Conservation (phyloP, 768 basidiomycete species). For the Leccinellum albellum region DNA sequence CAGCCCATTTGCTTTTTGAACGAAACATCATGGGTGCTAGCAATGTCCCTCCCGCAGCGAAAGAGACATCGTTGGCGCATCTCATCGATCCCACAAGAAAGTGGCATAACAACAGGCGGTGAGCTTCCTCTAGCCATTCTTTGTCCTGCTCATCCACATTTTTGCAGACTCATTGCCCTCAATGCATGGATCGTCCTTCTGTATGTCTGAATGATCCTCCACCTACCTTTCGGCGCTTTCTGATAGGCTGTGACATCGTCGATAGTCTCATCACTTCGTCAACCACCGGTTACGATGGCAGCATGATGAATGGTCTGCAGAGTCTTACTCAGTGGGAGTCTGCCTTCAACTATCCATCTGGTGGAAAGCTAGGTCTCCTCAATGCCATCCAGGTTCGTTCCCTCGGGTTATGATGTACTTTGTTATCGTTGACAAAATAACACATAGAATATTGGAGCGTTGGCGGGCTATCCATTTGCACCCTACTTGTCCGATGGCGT, state of each 20-base stretch:
- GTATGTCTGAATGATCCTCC: constrained; percentile 33
- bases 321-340: constrained; percentile 60
- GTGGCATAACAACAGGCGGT: constrained; percentile 78
- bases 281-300: constrained; percentile 72
- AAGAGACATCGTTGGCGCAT: constrained; percentile 42
- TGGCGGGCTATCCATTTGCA: constrained; percentile 66
- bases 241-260: not conserved
- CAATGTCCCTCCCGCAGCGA: constrained; percentile 33
- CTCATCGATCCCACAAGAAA: constrained; percentile 62
- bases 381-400: constrained; percentile 64
- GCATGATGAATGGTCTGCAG: constrained; percentile 79
- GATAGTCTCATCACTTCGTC: constrained; percentile 67
- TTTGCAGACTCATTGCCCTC: constrained; percentile 51
- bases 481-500: constrained; percentile 70
- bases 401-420: not conserved
- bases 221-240: not conserved
- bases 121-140: constrained; percentile 5
- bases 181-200: constrained; percentile 70
- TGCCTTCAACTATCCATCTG: constrained; percentile 56
- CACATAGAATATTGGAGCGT: constrained; percentile 61
- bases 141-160: not conserved
- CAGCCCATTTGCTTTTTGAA: not conserved
- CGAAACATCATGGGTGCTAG: constrained; percentile 49
- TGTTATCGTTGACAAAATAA: not conserved
- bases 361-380: constrained; percentile 58